These are phyloP conservation scores for Lasiodiplodia citricola DNA, from an alignment of 2,329 filamentous ascomycete genomes.

Conservation along the genomic window DNA sequence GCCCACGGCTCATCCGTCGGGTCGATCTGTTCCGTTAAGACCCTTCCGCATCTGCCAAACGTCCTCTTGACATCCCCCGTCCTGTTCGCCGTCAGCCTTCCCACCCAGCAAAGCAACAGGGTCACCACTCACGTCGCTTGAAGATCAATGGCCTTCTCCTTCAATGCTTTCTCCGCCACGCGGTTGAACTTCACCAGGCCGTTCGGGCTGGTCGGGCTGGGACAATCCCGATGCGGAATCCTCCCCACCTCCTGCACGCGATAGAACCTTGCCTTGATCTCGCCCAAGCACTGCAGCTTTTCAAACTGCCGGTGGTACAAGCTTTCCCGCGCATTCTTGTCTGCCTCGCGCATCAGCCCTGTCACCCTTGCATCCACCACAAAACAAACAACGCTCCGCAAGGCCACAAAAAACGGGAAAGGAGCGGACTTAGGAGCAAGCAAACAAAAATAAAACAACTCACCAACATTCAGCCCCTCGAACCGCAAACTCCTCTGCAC, in stretches of 20 bases:
- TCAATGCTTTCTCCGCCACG: slow-evolving; percentile 11
- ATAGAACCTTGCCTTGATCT: slow-evolving; percentile 14
- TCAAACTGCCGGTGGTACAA: slow-evolving; percentile 8
- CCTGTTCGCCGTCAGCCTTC: slow-evolving; percentile 2
- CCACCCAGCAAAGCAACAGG: background rate
- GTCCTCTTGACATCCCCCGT: slow-evolving; percentile 16
- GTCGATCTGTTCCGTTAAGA: slow-evolving; percentile 18
- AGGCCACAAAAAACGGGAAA: background rate
- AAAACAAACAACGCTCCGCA: background rate
- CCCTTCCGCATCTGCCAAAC: slow-evolving; percentile 11
- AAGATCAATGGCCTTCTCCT: slow-evolving; percentile 2
- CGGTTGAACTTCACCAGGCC: slow-evolving; percentile 13
- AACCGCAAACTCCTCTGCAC: slow-evolving; percentile 13
- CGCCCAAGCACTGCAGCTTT: slow-evolving; percentile 3
- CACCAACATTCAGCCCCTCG: slow-evolving; percentile 3
- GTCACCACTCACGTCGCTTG: background rate
- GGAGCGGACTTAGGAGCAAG: background rate
- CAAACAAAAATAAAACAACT: background rate
- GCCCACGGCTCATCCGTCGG: slow-evolving; percentile 21
- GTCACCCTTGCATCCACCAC: background rate
- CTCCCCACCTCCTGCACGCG: slow-evolving; percentile 12
- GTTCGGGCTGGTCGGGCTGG: slow-evolving; percentile 10
- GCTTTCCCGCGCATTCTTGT: slow-evolving; percentile 13
- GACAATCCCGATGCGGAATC: slow-evolving; percentile 6
- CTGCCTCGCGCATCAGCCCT: background rate